These are phyloP conservation scores for Atkinsonella texensis DNA, from an alignment of 2,329 filamentous ascomycete species.

Conservation along the genomic window DNA sequence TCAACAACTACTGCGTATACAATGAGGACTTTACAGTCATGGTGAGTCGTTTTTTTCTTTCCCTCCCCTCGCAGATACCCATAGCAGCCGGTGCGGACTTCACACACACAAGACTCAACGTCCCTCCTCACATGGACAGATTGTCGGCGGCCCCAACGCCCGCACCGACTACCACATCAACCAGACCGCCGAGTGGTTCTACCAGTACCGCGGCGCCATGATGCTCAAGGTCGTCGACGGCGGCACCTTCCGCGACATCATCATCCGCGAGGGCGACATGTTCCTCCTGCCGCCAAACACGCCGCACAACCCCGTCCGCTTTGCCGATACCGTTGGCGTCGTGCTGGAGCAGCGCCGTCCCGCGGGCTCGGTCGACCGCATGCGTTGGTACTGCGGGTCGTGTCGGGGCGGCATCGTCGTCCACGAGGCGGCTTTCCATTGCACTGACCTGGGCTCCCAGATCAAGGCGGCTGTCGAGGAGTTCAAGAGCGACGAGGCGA, in stretches of 20 bases:
- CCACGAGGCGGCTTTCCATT: slow-evolving; percentile 78
- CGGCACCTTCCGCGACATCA: slow-evolving; percentile 61
- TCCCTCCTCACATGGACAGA: slow-evolving; percentile 37
- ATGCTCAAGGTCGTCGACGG: slow-evolving; percentile 79
- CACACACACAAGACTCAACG: too few species aligned
- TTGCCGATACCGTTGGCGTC: slow-evolving; percentile 85
- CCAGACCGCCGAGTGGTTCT: slow-evolving; percentile 93
- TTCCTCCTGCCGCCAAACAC: slow-evolving; percentile 88
- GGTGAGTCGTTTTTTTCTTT: slow-evolving; percentile 29
- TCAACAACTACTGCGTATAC: slow-evolving; percentile 98
- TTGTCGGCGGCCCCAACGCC: slow-evolving; percentile 91
- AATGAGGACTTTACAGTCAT: slow-evolving; percentile 74
- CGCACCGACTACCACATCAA: slow-evolving; percentile 99
- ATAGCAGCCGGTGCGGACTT: too few species aligned
- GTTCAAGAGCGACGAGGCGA: slow-evolving; percentile 56
- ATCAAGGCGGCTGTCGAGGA: slow-evolving; percentile 82
- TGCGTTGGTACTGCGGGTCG: slow-evolving; percentile 79
- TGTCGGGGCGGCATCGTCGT: slow-evolving; percentile 53
- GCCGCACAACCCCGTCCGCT: slow-evolving; percentile 92
- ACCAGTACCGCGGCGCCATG: slow-evolving; percentile 90
- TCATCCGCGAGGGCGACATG: slow-evolving; percentile 87
- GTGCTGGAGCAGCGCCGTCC: slow-evolving; percentile 81
- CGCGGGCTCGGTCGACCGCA: slow-evolving; percentile 54
- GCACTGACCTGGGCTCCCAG: slow-evolving; percentile 83
- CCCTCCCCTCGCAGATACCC: too few species aligned